Evolutionary conservation across 75 land plant species (phyloP).

Genomic region (Pinus taeda): DNA sequence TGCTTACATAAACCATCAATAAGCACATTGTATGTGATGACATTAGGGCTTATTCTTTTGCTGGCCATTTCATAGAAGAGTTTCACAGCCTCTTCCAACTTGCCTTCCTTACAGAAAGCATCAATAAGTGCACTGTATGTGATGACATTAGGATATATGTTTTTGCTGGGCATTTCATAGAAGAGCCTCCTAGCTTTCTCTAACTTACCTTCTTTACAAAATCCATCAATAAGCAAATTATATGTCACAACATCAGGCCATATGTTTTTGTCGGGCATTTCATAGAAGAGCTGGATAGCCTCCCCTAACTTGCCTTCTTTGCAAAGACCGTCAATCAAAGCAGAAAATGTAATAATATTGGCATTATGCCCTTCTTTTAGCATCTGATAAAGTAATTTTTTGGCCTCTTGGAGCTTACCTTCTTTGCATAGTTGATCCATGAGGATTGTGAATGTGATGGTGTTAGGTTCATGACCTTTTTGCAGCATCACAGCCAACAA

Average conservation of each 20-base stretch:
- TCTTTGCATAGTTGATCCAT: slow-evolving; percentile 57
- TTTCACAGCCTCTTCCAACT: slow-evolving; percentile 21
- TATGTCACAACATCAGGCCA: slow-evolving; percentile 55
- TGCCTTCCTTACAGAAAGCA: neutral
- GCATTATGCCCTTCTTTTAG: slow-evolving; percentile 22
- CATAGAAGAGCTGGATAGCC: slow-evolving; percentile 36
- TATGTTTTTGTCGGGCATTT: slow-evolving; percentile 33
- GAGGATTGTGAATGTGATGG: slow-evolving; percentile 61
- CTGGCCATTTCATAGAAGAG: slow-evolving; percentile 26
- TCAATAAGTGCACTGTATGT: neutral
- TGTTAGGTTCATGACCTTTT: slow-evolving; percentile 52
- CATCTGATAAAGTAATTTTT: slow-evolving; percentile 40
- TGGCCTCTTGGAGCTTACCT: slow-evolving; percentile 33
- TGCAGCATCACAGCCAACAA: slow-evolving; percentile 50
- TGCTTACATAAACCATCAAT: slow-evolving; percentile 40
- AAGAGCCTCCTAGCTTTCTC: neutral
- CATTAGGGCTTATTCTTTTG: slow-evolving; percentile 14
- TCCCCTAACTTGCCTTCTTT: slow-evolving; percentile 46
- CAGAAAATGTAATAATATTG: slow-evolving; percentile 47
- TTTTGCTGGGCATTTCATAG: neutral
- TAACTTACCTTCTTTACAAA: slow-evolving; percentile 8
- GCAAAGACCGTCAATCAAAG: slow-evolving; percentile 38
- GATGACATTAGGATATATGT: neutral
- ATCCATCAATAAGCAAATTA: slow-evolving; percentile 44
- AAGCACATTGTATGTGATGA: slow-evolving; percentile 37